Evolutionary conservation across 352 stramenopile genomes (phyloP), one percentile per base, ranked within the genome.

Genomic region (Phytophthora megakarya): DNA sequence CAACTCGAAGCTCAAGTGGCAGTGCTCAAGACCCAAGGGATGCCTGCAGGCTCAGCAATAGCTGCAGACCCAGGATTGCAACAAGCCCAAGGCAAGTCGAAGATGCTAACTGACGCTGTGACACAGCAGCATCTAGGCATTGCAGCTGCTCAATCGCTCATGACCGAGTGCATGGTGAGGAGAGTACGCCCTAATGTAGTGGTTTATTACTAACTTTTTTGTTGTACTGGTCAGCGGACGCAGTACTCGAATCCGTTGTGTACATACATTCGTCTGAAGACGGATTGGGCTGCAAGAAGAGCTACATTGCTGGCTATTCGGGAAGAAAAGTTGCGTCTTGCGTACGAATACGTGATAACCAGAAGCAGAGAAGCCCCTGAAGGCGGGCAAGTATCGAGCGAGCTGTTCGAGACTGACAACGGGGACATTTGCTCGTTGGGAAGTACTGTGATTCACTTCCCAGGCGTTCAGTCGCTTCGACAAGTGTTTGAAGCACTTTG

Each of bases 401-500:
- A 73, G 15, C 35, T 70, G 6, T 73, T 69, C 19, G 59, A 70
- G 53, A 59, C 61, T 4, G 43, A 70, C 6, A 51, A 76, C 8
- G 72, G 69, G 15, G 66, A 69, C 22, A 63, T 75, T 43, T 71
- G 52, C 50, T 71, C 33, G 8, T 15, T 67, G 0, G 55, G 57
- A 13, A 65, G 73, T 19, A 62, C 52, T 3, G 43, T 67, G 9
- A 54, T 71, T 16, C 65, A 56, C 13, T 72, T 83, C 22, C 43
- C 48, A 7, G 72, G 72, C 0, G 65, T 76, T 5, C 21, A 54
- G n/a, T 81, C 66, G 22, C 60, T 80, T 18, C 30, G 70, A 35
- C 58, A 74, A 53, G 71, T 76, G 50, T 80, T 62, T 39, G 72
- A 83, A 18, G 75, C 72, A 4, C 26, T 71, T 6, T 52, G 59